Evolutionary conservation across 1,284 basidiomycete species (phyloP).

Genomic region (Trametes polyzona): DNA sequence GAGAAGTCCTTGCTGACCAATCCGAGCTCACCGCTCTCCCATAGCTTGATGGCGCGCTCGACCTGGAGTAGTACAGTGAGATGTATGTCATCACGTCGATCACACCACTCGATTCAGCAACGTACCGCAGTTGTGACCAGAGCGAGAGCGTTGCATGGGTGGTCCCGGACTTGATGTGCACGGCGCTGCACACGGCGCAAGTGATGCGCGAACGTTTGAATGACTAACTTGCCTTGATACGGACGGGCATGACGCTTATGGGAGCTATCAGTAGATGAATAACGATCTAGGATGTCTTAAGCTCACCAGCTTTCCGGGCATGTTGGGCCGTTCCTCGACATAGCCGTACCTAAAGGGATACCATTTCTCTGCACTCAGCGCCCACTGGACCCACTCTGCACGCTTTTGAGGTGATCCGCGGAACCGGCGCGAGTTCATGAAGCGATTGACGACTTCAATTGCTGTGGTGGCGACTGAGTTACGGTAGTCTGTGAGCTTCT

Average conservation of each 20-base stretch:
- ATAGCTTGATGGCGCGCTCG: background rate
- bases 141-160: constrained; percentile 6
- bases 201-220: background rate
- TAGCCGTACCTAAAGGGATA: constrained; percentile 2
- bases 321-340: background rate
- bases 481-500: constrained; percentile 8
- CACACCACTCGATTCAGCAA: background rate
- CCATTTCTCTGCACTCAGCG: background rate
- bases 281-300: background rate
- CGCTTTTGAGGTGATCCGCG: background rate
- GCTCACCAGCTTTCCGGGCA: background rate
- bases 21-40: background rate
- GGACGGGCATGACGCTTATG: background rate
- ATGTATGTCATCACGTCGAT: background rate
- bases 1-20: background rate
- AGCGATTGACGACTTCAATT: background rate
- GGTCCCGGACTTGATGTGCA: background rate
- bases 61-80: background rate
- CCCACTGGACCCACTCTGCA: background rate
- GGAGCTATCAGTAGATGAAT: no score
- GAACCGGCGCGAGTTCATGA: background rate
- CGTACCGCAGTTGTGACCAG: constrained; percentile 3
- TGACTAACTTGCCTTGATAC: constrained; percentile 1
- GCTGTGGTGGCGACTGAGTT: background rate
- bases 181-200: background rate